phyloP scores from a whole-genome alignment of 2,329 filamentous ascomycete genomes.

The Phyllosticta citribraziliensis region DNA sequence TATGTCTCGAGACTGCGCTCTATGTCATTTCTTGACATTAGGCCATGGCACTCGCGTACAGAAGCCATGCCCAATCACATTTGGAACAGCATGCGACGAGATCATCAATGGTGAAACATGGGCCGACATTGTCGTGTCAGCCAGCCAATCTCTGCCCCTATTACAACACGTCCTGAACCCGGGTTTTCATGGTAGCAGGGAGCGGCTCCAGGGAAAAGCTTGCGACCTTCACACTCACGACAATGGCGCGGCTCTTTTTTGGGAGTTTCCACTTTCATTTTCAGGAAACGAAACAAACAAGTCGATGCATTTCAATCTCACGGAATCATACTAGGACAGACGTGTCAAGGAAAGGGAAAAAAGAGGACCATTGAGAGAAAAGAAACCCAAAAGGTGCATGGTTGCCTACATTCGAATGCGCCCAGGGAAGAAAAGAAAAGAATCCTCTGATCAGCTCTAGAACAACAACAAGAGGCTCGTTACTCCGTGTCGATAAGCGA shows the following conservation, averaged over 20 bases:
- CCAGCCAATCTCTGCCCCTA: not conserved
- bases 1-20: too few relatives aligned
- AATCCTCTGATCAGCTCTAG: slow-evolving; percentile 5
- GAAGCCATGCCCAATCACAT: not conserved
- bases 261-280: not conserved
- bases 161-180: not conserved
- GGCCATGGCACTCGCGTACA: not conserved
- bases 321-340: not conserved
- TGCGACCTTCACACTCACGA: not conserved
- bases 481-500: slow-evolving; percentile 4
- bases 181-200: not conserved
- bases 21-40: not conserved
- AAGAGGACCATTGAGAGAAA: not conserved
- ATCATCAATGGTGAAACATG: not conserved
- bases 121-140: not conserved
- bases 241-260: not conserved
- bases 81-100: not conserved
- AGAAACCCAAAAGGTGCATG: not conserved
- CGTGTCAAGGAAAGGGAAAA: not conserved
- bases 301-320: not conserved
- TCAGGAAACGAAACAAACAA: not conserved
- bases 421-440: not conserved
- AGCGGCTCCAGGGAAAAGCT: not conserved
- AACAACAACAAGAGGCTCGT: not conserved
- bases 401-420: not conserved